A percentile compares a stretch with the other conserved stretches of the same genome.
Conservation (phyloP, 345 rosid genomes). For the Nasturtium officinale region DNA sequence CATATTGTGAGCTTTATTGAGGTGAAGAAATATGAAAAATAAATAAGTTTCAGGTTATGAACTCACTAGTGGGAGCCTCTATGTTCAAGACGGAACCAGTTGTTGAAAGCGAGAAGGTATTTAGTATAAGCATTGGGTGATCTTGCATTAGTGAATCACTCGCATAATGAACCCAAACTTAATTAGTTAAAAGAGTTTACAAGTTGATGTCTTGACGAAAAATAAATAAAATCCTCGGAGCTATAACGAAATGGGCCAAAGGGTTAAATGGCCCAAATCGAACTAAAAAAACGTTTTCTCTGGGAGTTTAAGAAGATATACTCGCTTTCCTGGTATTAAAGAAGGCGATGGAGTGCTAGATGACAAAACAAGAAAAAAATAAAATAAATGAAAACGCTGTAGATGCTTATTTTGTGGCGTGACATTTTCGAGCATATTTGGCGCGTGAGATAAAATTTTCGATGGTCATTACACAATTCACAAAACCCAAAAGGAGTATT, state of each 20-base stretch:
- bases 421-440: background rate
- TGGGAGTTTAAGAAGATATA: background rate
- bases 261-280: background rate
- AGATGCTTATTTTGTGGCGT: constrained; percentile 4
- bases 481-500: constrained; percentile 10
- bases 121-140: background rate
- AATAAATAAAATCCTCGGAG: background rate
- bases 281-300: too few species aligned
- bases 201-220: too few species aligned
- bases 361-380: background rate
- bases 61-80: background rate
- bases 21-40: background rate
- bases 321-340: background rate
- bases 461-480: constrained; percentile 1
- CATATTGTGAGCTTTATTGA: background rate
- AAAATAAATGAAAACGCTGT: background rate
- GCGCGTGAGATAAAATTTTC: background rate
- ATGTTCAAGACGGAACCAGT: background rate
- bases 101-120: background rate
- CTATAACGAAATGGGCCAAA: background rate
- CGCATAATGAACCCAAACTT: background rate
- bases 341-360: background rate
- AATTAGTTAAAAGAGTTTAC: background rate
- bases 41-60: background rate
- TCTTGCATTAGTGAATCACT: background rate